These are phyloP conservation scores for Microthyrium microscopicum DNA, from an alignment of 2,329 filamentous ascomycete species.

Conservation along the genomic window DNA sequence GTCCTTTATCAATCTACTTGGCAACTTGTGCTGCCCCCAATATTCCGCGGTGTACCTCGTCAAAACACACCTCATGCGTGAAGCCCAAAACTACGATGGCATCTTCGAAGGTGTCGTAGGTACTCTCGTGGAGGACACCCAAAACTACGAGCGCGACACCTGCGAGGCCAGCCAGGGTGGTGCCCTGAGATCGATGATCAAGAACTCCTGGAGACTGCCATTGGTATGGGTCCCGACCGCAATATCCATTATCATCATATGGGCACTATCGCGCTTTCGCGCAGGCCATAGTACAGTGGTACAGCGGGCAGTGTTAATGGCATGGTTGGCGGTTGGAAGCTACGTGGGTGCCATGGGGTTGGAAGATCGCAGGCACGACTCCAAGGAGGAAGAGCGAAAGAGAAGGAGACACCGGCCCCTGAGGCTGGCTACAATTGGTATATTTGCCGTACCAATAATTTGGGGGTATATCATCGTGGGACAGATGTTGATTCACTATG, in stretches of 20 bases:
- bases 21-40: slow-evolving; percentile 13
- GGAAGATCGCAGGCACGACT: slow-evolving; percentile 11
- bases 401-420: slow-evolving; percentile 3
- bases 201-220: too few species aligned
- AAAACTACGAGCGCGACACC: slow-evolving; percentile 8
- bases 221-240: too few species aligned
- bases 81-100: slow-evolving; percentile 14
- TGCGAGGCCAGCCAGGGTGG: too few species aligned
- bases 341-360: slow-evolving; percentile 9
- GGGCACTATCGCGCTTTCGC: slow-evolving; percentile 13
- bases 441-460: slow-evolving; percentile 11
- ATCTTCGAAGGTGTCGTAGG: slow-evolving; percentile 14
- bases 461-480: slow-evolving; percentile 15
- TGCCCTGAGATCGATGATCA: too few species aligned
- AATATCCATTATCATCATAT: slow-evolving; percentile 14
- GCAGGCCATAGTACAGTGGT: slow-evolving; percentile 11
- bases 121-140: slow-evolving; percentile 9
- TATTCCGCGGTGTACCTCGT: slow-evolving; percentile 18
- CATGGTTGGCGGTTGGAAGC: slow-evolving; percentile 13
- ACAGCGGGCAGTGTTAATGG: slow-evolving; percentile 13
- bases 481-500: slow-evolving; percentile 16
- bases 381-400: slow-evolving; percentile 9
- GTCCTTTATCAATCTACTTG: slow-evolving; percentile 20
- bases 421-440: slow-evolving; percentile 7
- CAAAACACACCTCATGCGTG: slow-evolving; percentile 14